Conservation (phyloP, 2,329 filamentous ascomycete genomes). For the Calonectria hawksworthii region DNA sequence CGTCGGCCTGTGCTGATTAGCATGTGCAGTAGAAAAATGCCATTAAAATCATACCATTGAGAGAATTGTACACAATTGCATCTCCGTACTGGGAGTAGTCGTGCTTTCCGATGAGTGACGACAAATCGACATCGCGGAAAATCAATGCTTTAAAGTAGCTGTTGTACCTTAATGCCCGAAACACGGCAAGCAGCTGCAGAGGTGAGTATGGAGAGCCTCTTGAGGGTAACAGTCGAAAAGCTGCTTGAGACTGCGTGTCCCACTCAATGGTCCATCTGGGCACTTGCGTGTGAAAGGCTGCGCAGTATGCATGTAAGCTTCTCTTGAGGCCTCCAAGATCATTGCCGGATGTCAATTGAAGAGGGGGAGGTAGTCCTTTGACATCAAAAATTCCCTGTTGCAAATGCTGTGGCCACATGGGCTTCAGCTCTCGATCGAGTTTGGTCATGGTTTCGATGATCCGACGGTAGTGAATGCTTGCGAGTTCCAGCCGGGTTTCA, state of each 20-base stretch:
- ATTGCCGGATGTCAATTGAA: conserved; percentile 68
- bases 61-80: conserved; percentile 65
- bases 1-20: conserved; percentile 55
- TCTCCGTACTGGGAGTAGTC: conserved; percentile 62
- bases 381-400: conserved; percentile 68
- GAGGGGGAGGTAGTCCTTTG: conserved; percentile 64
- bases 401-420: conserved; percentile 70
- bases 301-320: conserved; percentile 68
- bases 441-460: conserved; percentile 69
- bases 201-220: conserved; percentile 58
- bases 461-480: conserved; percentile 67
- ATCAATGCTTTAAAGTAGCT: conserved; percentile 72
- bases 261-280: conserved; percentile 67
- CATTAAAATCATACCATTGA: conserved; percentile 60
- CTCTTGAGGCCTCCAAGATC: conserved; percentile 68
- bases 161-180: conserved; percentile 70
- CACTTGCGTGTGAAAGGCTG: conserved; percentile 63
- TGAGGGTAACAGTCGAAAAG: conserved; percentile 66
- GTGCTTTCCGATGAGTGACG: conserved; percentile 52
- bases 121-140: conserved; percentile 66
- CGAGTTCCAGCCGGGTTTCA: conserved; percentile 63
- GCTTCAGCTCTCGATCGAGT: conserved; percentile 68
- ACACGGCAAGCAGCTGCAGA: conserved; percentile 68
- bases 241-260: conserved; percentile 60
- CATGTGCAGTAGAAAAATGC: background rate